These are phyloP conservation scores for Paracoccidioides lutzii DNA, from an alignment of 2,329 filamentous ascomycete genomes.

Conservation along the genomic window DNA sequence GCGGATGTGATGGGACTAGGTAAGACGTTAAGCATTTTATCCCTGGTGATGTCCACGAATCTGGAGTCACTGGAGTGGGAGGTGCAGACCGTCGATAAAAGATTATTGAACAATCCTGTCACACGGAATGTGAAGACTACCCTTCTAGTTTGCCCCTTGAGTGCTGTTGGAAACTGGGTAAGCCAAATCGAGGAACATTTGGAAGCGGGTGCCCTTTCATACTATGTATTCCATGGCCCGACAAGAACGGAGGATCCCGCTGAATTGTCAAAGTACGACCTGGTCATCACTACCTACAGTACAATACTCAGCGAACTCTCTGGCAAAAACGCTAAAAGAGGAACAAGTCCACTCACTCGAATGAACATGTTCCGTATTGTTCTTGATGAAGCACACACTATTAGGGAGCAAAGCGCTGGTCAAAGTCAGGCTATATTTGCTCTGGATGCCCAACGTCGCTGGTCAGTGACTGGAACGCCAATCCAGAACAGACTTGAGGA, in stretches of 20 bases:
- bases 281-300: slow-evolving; percentile 87
- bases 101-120: slow-evolving; percentile 17
- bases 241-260: slow-evolving; percentile 57
- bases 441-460: slow-evolving; percentile 67
- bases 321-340: slow-evolving; percentile 49
- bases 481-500: slow-evolving; percentile 92
- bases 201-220: slow-evolving; percentile 48
- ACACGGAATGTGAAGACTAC: slow-evolving; percentile 59
- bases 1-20: slow-evolving; percentile 86
- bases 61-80: slow-evolving; percentile 52
- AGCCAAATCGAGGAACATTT: slow-evolving; percentile 80
- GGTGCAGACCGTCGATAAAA: slow-evolving; percentile 36
- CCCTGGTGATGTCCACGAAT: slow-evolving; percentile 57
- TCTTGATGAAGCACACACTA: slow-evolving; percentile 87
- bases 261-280: slow-evolving; percentile 59
- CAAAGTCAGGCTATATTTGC: slow-evolving; percentile 76
- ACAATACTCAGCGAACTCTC: slow-evolving; percentile 70
- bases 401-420: slow-evolving; percentile 69
- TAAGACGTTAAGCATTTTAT: slow-evolving; percentile 74
- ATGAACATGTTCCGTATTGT: slow-evolving; percentile 91
- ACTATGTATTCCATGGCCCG: slow-evolving; percentile 76
- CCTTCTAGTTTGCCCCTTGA: slow-evolving; percentile 76
- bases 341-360: slow-evolving; percentile 51
- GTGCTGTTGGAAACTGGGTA: slow-evolving; percentile 88
- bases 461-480: slow-evolving; percentile 95